Conservation (phyloP, 2,329 filamentous ascomycete genomes). For the Lasiodiplodia hormozganensis region DNA sequence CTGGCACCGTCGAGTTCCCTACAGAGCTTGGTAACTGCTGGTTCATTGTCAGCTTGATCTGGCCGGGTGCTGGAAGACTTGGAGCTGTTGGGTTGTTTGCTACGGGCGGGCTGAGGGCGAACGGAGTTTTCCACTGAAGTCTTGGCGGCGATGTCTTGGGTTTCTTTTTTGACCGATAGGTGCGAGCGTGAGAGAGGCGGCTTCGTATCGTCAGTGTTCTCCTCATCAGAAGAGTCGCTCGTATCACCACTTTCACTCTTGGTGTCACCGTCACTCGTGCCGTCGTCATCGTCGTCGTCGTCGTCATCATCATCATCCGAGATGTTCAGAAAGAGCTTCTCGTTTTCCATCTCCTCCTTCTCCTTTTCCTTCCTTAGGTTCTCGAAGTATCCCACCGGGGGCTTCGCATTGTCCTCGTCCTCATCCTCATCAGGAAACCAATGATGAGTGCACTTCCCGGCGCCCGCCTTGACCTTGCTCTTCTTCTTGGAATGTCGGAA, state of each 20-base stretch:
- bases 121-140: background rate
- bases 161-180: background rate
- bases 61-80: background rate
- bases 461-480: background rate
- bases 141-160: too few relatives aligned
- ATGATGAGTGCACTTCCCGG: background rate
- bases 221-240: background rate
- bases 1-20: background rate
- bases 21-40: background rate
- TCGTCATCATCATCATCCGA: background rate
- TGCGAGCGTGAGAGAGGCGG: too few relatives aligned
- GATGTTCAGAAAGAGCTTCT: background rate
- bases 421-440: slow-evolving; percentile 17
- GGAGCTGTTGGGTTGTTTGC: too few relatives aligned
- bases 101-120: background rate
- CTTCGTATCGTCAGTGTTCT: background rate
- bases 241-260: background rate
- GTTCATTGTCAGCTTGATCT: background rate
- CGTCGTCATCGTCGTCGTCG: background rate
- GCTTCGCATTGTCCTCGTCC: background rate
- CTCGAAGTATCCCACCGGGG: slow-evolving; percentile 5
- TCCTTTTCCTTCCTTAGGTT: background rate
- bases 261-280: background rate
- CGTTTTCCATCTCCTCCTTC: background rate
- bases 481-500: background rate